Evolutionary conservation across 441 rosid species (phyloP), one percentile per base, ranked within the genome.

Genomic region (Kokia cookei): DNA sequence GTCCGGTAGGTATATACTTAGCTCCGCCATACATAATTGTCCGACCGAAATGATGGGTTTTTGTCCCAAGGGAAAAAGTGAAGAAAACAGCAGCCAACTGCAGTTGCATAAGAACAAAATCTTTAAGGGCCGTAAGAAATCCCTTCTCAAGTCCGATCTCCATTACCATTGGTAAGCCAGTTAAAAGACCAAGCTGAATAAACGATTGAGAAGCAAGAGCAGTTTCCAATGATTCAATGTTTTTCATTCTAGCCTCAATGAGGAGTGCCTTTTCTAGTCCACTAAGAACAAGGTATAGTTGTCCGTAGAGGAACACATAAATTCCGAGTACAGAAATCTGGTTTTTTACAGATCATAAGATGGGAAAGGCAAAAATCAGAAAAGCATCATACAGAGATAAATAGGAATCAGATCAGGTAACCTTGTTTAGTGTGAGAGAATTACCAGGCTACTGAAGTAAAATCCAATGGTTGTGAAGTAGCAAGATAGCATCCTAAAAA

Each of bases 81-180:
- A 96, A 96, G 90, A 96, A 96, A 80, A 93, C 87, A 73, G 97
- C 86, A 77, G 98, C 99, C 48, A 96, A 91, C 77, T 96, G 99
- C 77, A 96, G 86, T 80, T 96, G 99, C 98, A 96, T 91, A 69
- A 96, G 96, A 77, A 93, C 83, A 84, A 96, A 96, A 81, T 96
- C 99, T 87, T 96, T 91, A 62, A 93, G 78, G 72, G 98, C 97
- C 45, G 82, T 85, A 50, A 96, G 94, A 82, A 93, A 93, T 73
- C 99, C 99, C 85, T 86, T 96, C 86, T 93, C 98, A 42, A 96
- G 93, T 60, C 97, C 98, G 26, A 96, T 87, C 80, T 96, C 99
- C 99, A 96, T 93, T 78, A 96, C 97, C 99, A 96, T 93, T 40
- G 99, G 99, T 54, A 93, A 83, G 78, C 99, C 99, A 0, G 99